Evolutionary conservation across 2,329 filamentous ascomycete species (phyloP).

Genomic region (Lasiodiplodia sp.): DNA sequence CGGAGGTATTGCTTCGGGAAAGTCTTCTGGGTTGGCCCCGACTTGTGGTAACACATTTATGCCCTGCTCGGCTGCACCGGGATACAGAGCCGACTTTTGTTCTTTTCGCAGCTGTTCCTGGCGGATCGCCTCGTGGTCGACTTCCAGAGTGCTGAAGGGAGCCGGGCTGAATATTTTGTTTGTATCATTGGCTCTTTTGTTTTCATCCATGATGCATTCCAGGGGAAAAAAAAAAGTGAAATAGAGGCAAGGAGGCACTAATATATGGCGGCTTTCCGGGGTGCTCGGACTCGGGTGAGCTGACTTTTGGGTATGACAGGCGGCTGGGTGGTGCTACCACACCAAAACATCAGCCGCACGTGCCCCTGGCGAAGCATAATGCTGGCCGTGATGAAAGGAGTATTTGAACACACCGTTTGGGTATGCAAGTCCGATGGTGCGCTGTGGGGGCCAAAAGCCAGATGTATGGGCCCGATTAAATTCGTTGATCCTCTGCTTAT

Average conservation of each 20-base stretch:
- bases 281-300: neutral
- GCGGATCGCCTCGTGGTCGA: neutral
- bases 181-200: neutral
- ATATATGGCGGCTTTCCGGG: neutral
- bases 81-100: neutral
- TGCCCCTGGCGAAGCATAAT: neutral
- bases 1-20: neutral
- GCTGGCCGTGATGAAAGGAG: neutral
- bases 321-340: neutral
- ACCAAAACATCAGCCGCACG: neutral
- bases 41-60: neutral
- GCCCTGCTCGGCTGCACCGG: neutral
- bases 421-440: neutral
- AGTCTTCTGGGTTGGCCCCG: neutral
- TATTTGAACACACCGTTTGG: neutral
- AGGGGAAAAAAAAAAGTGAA: neutral
- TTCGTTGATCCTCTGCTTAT: too few species aligned
- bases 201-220: neutral
- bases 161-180: neutral
- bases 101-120: neutral
- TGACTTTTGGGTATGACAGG: neutral
- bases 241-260: neutral
- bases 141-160: constrained; percentile 3
- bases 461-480: neutral
- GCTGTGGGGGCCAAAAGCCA: neutral